Evolutionary conservation across 1,139 yeast species (phyloP).

Genomic region (Spathaspora sp.): DNA sequence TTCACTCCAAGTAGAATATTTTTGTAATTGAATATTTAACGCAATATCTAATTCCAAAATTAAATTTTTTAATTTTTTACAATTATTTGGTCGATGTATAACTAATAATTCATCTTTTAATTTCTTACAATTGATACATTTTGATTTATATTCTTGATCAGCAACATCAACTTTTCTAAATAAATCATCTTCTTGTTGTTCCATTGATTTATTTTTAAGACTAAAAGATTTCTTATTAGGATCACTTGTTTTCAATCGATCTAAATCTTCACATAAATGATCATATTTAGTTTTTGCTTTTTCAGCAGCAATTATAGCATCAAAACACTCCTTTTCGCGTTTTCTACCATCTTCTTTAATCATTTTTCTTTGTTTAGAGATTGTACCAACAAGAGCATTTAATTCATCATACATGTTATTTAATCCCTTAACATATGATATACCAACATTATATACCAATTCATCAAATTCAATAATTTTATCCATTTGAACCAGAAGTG

Average conservation of each 20-base stretch:
- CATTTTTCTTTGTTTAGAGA: conserved; percentile 68
- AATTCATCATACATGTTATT: conserved; percentile 86
- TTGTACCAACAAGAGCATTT: conserved; percentile 65
- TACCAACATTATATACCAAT: conserved; percentile 66
- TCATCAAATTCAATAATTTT: conserved; percentile 77
- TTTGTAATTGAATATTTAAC: conserved; percentile 80
- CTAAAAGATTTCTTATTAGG: conserved; percentile 83
- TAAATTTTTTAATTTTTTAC: conserved; percentile 71
- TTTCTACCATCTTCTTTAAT: conserved; percentile 80
- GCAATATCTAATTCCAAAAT: conserved; percentile 88
- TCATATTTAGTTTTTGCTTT: conserved; percentile 84
- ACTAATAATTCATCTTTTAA: conserved; percentile 71
- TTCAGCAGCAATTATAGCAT: conserved; percentile 79
- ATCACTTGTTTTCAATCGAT: conserved; percentile 75
- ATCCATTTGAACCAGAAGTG: conserved; percentile 66
- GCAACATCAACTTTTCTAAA: conserved; percentile 78
- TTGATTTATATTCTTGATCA: conserved; percentile 80
- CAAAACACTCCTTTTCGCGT: conserved; percentile 80
- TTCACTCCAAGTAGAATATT: conserved; percentile 85
- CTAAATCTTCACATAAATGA: conserved; percentile 83
- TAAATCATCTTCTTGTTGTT: conserved; percentile 91
- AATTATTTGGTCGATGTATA: conserved; percentile 74
- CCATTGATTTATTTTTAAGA: conserved; percentile 71
- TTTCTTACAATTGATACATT: conserved; percentile 70
- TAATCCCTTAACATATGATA: conserved; percentile 75